Conservation (phyloP, 2,329 filamentous ascomycete species). For the Talaromyces sp. region DNA sequence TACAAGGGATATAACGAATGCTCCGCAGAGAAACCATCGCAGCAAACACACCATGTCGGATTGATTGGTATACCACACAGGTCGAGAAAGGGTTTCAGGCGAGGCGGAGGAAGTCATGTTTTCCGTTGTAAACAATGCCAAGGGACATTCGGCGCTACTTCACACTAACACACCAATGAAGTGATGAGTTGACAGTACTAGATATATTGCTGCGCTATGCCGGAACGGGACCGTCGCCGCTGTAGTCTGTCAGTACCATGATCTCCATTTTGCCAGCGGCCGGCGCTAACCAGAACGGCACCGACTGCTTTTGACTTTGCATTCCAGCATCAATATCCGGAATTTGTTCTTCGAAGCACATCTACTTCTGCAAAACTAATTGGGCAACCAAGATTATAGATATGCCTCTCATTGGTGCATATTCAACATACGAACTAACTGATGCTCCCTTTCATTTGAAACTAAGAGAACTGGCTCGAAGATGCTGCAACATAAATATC, state of each 20-base stretch:
- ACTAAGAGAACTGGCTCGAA: background rate
- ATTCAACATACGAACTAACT: background rate
- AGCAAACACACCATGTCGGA: no score
- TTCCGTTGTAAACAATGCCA: no score
- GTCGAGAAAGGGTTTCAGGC: no score
- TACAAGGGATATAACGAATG: no score
- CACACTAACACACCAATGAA: no score
- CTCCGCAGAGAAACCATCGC: no score
- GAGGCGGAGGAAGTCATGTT: no score
- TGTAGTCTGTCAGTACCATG: no score
- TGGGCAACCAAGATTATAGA: background rate
- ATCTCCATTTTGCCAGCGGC: background rate
- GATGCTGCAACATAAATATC: background rate
- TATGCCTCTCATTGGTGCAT: background rate
- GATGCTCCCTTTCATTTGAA: background rate
- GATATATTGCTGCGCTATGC: background rate
- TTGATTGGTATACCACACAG: no score
- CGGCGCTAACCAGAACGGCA: slow-evolving; percentile 11
- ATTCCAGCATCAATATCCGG: background rate
- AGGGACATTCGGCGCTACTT: no score
- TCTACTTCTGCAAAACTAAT: background rate
- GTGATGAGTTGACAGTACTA: no score
- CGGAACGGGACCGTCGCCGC: background rate
- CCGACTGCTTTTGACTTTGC: background rate
- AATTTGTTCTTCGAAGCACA: background rate